Percentiles rank a stretch among this genome's conserved stretches.
These are phyloP conservation scores for Henningerozyma blattae DNA, from an alignment of 805 yeast species.

Conservation along the genomic window DNA sequence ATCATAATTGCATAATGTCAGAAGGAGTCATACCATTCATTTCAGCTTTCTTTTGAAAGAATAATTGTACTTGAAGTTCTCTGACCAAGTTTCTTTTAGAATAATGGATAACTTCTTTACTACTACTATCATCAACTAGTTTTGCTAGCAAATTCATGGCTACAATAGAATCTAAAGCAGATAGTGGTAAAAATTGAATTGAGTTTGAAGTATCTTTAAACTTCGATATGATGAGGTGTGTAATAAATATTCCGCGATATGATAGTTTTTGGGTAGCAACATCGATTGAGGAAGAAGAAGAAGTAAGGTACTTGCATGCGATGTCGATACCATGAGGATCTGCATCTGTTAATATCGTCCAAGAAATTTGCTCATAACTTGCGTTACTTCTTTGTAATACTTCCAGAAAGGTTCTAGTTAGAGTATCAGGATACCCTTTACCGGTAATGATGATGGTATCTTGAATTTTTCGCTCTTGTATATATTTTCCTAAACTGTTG, in stretches of 20 bases:
- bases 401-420: slow-evolving; percentile 36
- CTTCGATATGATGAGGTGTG: slow-evolving; percentile 6
- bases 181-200: slow-evolving; percentile 13
- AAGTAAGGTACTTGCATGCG: slow-evolving; percentile 33
- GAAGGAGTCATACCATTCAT: no score
- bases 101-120: neutral
- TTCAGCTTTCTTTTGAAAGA: slow-evolving; percentile 47
- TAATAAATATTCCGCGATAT: slow-evolving; percentile 15
- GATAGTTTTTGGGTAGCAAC: no score
- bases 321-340: slow-evolving; percentile 59
- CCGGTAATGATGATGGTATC: slow-evolving; percentile 40
- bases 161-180: neutral
- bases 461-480: no score
- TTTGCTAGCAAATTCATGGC: neutral
- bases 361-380: slow-evolving; percentile 13
- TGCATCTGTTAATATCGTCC: slow-evolving; percentile 44
- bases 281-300: no score
- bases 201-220: neutral
- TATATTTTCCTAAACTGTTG: no score
- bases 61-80: slow-evolving; percentile 48
- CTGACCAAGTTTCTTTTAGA: slow-evolving; percentile 13
- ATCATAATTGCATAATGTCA: no score
- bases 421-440: slow-evolving; percentile 57
- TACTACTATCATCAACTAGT: neutral
- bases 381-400: slow-evolving; percentile 14